phyloP scores from a whole-genome alignment of 2,329 filamentous ascomycete genomes.

The Ceratocystis cubensis region DNA sequence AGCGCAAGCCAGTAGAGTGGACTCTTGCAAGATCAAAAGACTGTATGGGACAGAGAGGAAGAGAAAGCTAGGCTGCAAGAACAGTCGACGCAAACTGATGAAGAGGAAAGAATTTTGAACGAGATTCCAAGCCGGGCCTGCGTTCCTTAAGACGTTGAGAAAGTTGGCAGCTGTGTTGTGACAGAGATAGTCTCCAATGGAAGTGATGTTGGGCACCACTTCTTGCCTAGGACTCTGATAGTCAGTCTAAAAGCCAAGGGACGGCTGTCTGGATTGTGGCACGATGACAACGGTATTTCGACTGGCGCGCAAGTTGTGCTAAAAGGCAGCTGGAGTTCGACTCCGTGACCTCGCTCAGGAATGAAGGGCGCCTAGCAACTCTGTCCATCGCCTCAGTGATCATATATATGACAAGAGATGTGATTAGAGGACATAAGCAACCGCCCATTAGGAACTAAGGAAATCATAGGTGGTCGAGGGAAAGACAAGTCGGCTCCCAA shows the following conservation, averaged over 20 bases:
- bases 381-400: conserved; percentile 10
- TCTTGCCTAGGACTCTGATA: not conserved
- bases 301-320: conserved; percentile 12
- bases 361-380: conserved; percentile 19
- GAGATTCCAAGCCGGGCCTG: conserved; percentile 20
- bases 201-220: not conserved
- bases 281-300: conserved; percentile 19
- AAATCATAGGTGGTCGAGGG: conserved; percentile 14
- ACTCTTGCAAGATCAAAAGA: not conserved
- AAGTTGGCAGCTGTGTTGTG: conserved; percentile 5
- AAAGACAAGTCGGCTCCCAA: conserved; percentile 9
- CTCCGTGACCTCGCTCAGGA: conserved; percentile 14
- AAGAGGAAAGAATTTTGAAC: conserved; percentile 17
- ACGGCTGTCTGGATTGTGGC: conserved; percentile 19
- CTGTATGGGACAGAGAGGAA: not conserved
- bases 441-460: not conserved
- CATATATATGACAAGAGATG: conserved; percentile 21
- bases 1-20: not conserved
- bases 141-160: conserved; percentile 21
- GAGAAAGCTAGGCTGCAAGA: not conserved
- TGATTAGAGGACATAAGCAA: conserved; percentile 10
- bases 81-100: conserved; percentile 14
- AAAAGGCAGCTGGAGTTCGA: not conserved
- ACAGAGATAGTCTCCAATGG: not conserved
- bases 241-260: conserved; percentile 11